Evolutionary conservation across 2,329 filamentous ascomycete genomes (phyloP).

Genomic region (Diaporthe sp.): DNA sequence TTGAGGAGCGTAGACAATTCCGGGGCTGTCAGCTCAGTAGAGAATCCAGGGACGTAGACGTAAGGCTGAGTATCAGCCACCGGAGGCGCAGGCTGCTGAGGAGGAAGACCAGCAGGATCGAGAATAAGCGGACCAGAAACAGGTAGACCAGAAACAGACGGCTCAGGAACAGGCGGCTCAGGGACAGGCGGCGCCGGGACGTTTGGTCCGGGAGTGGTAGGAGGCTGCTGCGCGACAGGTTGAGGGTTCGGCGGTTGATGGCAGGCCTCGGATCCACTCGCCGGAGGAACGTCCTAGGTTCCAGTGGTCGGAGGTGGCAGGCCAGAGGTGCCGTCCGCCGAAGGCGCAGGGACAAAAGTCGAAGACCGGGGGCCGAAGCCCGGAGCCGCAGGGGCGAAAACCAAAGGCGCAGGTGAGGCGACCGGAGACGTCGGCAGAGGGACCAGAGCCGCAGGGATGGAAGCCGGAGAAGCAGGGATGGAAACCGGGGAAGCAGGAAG

Average conservation of each 20-base stretch:
- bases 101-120: too few relatives aligned
- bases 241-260: not conserved
- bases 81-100: too few relatives aligned
- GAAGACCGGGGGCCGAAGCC: not conserved
- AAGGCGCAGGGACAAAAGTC: not conserved
- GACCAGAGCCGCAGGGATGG: not conserved
- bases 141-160: too few relatives aligned
- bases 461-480: too few relatives aligned
- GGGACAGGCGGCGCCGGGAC: not conserved
- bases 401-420: not conserved
- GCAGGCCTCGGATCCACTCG: not conserved
- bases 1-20: not conserved
- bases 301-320: not conserved
- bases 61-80: too few relatives aligned
- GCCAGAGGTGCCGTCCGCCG: not conserved
- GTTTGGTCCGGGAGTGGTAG: not conserved
- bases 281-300: not conserved
- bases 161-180: not conserved
- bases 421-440: not conserved
- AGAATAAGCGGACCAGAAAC: too few relatives aligned
- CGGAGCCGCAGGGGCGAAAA: not conserved
- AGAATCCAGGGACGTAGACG: too few relatives aligned
- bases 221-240: not conserved
- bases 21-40: not conserved
- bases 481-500: not conserved